Percentiles rank a stretch among this genome's conserved stretches.
Conservation (phyloP, 768 basidiomycete genomes). For the Mrakia gelida region DNA sequence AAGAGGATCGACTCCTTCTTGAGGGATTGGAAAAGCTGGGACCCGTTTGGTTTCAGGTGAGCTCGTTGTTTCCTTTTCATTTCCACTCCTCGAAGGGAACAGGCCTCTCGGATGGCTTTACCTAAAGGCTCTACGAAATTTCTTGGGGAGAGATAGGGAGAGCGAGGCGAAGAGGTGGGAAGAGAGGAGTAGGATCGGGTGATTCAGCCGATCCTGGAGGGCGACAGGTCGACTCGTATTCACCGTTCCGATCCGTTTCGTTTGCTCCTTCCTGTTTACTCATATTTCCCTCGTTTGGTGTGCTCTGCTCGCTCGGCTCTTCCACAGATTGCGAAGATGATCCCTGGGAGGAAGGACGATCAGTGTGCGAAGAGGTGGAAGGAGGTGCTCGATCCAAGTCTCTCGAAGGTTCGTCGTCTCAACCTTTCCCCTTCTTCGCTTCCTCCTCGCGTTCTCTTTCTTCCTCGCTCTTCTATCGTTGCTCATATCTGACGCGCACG, state of each 20-base stretch:
- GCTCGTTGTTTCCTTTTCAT: not conserved
- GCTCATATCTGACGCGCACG: not conserved
- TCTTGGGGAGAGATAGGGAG: not conserved
- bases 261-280: not conserved
- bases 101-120: not conserved
- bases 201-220: not conserved
- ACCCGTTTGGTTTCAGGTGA: constrained; percentile 32
- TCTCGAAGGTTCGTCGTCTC: constrained; percentile 26
- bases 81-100: not conserved
- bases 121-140: not conserved
- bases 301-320: not conserved
- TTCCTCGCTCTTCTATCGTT: not conserved
- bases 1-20: constrained; percentile 30
- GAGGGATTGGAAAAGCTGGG: constrained; percentile 30
- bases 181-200: not conserved
- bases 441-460: not conserved
- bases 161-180: not conserved
- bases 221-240: not conserved
- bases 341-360: constrained; percentile 33
- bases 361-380: constrained; percentile 33
- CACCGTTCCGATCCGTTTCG: not conserved
- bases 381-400: constrained; percentile 32
- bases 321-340: constrained; percentile 31
- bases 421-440: too few relatives aligned
- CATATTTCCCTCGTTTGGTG: not conserved